A percentile compares a stretch with the other conserved stretches of the same genome.
These are phyloP conservation scores for Bipolaris victoriae DNA, from an alignment of 2,329 filamentous ascomycete genomes.

Conservation along the genomic window DNA sequence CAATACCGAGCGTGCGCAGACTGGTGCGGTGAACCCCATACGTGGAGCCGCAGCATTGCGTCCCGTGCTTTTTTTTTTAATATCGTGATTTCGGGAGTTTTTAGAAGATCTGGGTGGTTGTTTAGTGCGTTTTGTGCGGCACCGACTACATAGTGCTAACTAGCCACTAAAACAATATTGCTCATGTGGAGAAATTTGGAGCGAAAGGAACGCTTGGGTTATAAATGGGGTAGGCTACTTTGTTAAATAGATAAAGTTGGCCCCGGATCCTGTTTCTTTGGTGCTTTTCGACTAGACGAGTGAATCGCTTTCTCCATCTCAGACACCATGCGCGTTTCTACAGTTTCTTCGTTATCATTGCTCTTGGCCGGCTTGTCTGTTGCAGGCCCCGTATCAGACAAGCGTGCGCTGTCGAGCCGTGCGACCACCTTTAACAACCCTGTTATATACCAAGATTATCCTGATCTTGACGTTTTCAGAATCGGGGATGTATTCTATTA, in stretches of 20 bases:
- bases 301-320: not conserved
- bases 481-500: constrained; percentile 61
- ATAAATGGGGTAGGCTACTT: not conserved
- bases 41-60: constrained; percentile 6
- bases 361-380: constrained; percentile 1
- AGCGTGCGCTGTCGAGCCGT: constrained; percentile 6
- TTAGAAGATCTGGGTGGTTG: not conserved
- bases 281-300: not conserved
- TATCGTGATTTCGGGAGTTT: constrained; percentile 8
- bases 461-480: constrained; percentile 62
- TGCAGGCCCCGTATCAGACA: constrained; percentile 3
- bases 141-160: no score
- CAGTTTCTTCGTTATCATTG: constrained; percentile 1
- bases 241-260: not conserved
- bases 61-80: constrained; percentile 6
- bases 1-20: constrained; percentile 13
- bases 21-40: constrained; percentile 6
- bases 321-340: constrained; percentile 10
- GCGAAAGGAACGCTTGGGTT: no score
- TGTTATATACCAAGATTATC: constrained; percentile 62
- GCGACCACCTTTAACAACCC: constrained; percentile 55
- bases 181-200: constrained; percentile 1
- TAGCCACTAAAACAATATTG: not conserved
- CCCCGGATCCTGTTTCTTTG: not conserved
- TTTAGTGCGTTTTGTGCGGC: not conserved